These are phyloP conservation scores for Microbotryomycetes sp. DNA, from an alignment of 1,284 basidiomycete genomes.

Conservation along the genomic window DNA sequence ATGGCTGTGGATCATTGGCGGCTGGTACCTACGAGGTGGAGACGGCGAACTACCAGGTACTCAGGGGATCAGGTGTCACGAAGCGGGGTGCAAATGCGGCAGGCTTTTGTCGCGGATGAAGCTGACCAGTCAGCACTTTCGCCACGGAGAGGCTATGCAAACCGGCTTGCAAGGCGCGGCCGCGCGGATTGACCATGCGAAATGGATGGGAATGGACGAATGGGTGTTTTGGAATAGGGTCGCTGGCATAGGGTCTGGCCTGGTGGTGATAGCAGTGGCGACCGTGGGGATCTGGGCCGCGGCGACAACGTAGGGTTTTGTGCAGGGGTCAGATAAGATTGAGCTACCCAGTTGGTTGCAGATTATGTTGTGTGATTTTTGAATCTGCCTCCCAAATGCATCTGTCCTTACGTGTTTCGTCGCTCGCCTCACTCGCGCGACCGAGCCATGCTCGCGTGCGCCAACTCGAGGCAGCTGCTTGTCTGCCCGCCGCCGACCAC, in stretches of 20 bases:
- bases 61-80: slow-evolving; percentile 17
- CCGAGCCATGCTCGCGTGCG: no score
- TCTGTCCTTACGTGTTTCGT: no score
- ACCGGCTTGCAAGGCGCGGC: neutral
- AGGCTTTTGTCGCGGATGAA: slow-evolving; percentile 8
- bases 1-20: slow-evolving; percentile 31
- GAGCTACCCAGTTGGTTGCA: no score
- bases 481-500: no score
- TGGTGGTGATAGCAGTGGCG: slow-evolving; percentile 15
- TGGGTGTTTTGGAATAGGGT: slow-evolving; percentile 28
- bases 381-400: no score
- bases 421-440: no score
- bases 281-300: neutral
- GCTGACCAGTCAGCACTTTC: neutral
- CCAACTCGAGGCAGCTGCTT: no score
- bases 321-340: no score
- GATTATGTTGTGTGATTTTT: no score
- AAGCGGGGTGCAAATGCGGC: slow-evolving; percentile 16
- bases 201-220: slow-evolving; percentile 17
- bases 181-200: neutral
- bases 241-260: slow-evolving; percentile 10
- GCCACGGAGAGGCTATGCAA: neutral
- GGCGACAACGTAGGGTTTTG: no score
- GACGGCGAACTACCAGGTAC: slow-evolving; percentile 25
- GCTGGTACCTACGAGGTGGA: slow-evolving; percentile 25